phyloP scores from a whole-genome alignment of 345 rosid genomes.

The Dipteronia dyeriana region DNA sequence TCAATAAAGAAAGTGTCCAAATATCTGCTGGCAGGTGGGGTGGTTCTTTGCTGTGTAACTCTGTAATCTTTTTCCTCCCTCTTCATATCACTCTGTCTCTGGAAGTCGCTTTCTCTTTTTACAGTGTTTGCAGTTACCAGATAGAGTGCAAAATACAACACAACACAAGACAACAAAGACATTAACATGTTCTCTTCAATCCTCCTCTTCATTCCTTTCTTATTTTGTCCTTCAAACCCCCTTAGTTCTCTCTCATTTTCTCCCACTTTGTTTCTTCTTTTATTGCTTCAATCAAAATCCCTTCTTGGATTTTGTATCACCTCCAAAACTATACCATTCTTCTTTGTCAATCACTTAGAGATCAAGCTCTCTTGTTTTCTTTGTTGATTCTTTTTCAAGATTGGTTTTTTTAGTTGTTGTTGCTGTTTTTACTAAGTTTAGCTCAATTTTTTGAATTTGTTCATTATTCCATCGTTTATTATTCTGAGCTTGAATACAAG shows the following conservation, averaged over 20 bases:
- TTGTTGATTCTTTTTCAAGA: background rate
- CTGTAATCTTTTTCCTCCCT: background rate
- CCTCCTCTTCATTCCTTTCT: conserved; percentile 24
- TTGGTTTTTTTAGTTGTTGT: background rate
- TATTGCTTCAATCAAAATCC: background rate
- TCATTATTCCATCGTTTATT: too few relatives aligned
- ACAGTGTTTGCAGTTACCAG: conserved; percentile 23
- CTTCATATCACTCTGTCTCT: background rate
- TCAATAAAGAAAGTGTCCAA: background rate
- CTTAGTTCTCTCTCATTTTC: background rate
- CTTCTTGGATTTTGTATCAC: background rate
- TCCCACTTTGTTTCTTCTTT: background rate
- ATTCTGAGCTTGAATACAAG: conserved; percentile 1
- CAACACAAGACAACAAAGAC: background rate
- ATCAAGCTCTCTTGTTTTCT: background rate
- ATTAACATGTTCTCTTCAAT: background rate
- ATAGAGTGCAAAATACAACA: background rate
- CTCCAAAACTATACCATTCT: background rate
- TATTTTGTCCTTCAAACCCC: conserved; percentile 26
- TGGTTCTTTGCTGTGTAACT: background rate
- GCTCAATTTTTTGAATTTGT: conserved; percentile 1
- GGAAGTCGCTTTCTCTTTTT: conserved; percentile 17
- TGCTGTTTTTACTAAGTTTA: background rate
- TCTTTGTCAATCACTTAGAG: background rate
- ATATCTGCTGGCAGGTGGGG: conserved; percentile 21